phyloP scores from a whole-genome alignment of 2,329 filamentous ascomycete species.

The Penicillium sp. region DNA sequence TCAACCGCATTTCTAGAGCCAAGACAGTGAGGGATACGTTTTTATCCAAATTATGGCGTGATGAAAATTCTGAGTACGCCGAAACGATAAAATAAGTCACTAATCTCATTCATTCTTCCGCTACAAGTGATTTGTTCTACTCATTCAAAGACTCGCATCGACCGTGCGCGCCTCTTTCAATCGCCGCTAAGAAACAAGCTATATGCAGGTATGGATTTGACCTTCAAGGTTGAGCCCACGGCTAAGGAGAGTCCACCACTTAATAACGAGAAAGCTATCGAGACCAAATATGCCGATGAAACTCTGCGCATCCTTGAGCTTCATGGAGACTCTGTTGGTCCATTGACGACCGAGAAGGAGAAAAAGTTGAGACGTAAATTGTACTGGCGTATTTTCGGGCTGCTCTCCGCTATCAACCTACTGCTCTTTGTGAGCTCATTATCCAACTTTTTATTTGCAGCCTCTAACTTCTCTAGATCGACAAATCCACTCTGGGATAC shows the following conservation, averaged over 20 bases:
- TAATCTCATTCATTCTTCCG: neutral
- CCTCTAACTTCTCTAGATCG: slow-evolving; percentile 28
- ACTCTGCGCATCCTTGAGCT: slow-evolving; percentile 38
- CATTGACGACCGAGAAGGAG: slow-evolving; percentile 35
- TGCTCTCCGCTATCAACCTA: slow-evolving; percentile 37
- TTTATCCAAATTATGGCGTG: neutral
- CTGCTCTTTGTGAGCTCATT: slow-evolving; percentile 36
- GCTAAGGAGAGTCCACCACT: neutral
- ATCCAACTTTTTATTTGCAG: neutral
- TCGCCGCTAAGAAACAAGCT: neutral
- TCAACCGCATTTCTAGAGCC: neutral
- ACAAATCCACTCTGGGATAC: slow-evolving; percentile 44
- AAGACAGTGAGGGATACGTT: neutral
- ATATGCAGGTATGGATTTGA: neutral
- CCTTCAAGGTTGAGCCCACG: neutral
- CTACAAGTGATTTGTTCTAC: neutral
- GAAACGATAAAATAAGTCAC: neutral
- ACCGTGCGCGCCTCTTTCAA: neutral
- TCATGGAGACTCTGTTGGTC: slow-evolving; percentile 32
- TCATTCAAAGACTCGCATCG: no score
- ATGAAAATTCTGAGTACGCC: neutral
- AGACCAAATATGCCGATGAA: slow-evolving; percentile 33
- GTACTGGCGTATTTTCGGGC: slow-evolving; percentile 32
- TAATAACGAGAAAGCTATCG: neutral
- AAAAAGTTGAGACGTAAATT: slow-evolving; percentile 35